A percentile compares a stretch with the other conserved stretches of the same genome.
Evolutionary conservation across 2,329 filamentous ascomycete genomes (phyloP).

Genomic region (Penicillium crustosum): DNA sequence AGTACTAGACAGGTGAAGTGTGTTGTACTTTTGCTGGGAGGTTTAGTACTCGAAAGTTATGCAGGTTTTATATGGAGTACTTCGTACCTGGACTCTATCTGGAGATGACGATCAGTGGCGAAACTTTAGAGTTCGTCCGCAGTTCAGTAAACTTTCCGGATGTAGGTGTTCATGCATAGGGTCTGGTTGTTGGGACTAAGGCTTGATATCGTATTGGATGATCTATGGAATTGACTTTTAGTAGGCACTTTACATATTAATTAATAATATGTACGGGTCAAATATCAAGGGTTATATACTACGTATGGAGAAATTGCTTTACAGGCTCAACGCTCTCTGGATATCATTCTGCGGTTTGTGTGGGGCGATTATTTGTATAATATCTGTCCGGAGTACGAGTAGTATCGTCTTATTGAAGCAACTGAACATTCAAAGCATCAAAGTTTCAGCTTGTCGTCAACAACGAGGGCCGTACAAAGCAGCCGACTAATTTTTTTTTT

Average conservation of each 20-base stretch:
- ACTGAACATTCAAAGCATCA: neutral
- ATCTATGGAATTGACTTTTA: conserved; percentile 2
- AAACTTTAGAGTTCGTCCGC: conserved; percentile 1
- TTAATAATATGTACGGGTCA: neutral
- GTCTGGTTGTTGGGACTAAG: neutral
- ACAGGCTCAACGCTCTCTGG: neutral
- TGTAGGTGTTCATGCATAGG: conserved; percentile 1
- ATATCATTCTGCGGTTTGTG: neutral
- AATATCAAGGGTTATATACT: neutral
- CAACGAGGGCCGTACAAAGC: neutral
- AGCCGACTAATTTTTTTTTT: too few species aligned
- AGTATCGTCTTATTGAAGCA: neutral
- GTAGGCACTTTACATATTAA: neutral
- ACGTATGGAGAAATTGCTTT: too few species aligned
- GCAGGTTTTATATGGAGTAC: neutral
- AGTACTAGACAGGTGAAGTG: conserved; percentile 10
- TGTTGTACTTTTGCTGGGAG: conserved; percentile 16
- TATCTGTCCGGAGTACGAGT: too few species aligned
- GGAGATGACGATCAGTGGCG: conserved; percentile 4
- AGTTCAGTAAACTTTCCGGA: neutral
- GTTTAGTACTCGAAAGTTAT: neutral
- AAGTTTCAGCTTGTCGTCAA: neutral
- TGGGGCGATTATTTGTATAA: neutral
- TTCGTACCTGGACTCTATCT: neutral
- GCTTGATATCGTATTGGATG: neutral